Evolutionary conservation across 2,329 filamentous ascomycete species (phyloP).

Genomic region (Westerdykella sp.): DNA sequence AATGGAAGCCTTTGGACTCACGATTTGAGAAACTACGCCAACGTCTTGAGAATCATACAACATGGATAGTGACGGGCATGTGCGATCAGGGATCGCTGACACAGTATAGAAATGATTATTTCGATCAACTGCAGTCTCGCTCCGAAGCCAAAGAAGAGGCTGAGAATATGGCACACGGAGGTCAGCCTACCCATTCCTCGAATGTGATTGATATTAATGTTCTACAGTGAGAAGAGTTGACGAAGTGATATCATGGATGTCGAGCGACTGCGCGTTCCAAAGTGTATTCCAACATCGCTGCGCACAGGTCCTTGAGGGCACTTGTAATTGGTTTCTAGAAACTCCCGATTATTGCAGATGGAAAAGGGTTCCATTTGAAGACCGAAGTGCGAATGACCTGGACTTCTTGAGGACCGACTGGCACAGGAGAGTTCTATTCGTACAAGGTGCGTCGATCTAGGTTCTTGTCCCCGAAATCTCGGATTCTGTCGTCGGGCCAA

Average conservation of each 20-base stretch:
- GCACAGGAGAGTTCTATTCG: conserved; percentile 26
- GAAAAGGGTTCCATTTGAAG: conserved; percentile 17
- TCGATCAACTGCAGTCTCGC: conserved; percentile 15
- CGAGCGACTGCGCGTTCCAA: conserved; percentile 8
- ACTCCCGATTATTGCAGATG: conserved; percentile 19
- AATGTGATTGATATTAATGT: conserved; percentile 1
- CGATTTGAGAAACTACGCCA: conserved; percentile 20
- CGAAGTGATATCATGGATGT: conserved; percentile 23
- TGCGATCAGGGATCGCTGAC: not conserved
- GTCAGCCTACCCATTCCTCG: conserved; percentile 5
- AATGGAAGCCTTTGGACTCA: conserved; percentile 28
- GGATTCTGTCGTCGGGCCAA: no score
- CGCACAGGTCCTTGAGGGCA: conserved; percentile 9
- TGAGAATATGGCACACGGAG: conserved; percentile 17
- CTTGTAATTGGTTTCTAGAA: conserved; percentile 24
- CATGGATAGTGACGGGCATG: conserved; percentile 17
- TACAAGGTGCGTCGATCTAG: conserved; percentile 18
- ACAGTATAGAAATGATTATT: conserved; percentile 16
- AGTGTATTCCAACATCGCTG: conserved; percentile 7
- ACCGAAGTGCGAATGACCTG: conserved; percentile 13
- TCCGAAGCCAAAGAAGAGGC: conserved; percentile 6
- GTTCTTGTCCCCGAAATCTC: no score
- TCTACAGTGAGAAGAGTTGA: conserved; percentile 18
- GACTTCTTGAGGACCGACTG: conserved; percentile 13
- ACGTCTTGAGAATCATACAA: conserved; percentile 16